phyloP scores from a whole-genome alignment of 2,329 filamentous ascomycete genomes.

The Trichoderma cornu-damae region DNA sequence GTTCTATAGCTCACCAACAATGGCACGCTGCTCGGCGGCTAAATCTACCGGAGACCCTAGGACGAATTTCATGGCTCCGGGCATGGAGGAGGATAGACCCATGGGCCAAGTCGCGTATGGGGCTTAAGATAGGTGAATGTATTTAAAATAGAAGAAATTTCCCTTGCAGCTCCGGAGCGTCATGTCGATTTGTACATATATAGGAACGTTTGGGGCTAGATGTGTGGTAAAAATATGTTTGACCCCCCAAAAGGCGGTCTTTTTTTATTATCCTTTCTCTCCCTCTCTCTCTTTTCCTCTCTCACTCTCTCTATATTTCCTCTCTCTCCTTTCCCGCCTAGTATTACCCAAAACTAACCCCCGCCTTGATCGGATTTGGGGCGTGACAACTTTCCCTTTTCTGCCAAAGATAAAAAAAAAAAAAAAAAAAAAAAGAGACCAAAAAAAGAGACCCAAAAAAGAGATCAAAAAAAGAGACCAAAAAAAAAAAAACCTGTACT shows the following conservation, averaged over 20 bases:
- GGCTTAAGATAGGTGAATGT: conserved; percentile 35
- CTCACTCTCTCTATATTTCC: background rate
- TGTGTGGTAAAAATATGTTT: conserved; percentile 28
- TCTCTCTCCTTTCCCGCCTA: too few relatives aligned
- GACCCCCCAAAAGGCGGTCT: conserved; percentile 7
- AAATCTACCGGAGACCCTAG: conserved; percentile 77
- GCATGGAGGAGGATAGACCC: conserved; percentile 58
- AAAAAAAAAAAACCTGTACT: too few relatives aligned
- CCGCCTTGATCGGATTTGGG: too few relatives aligned
- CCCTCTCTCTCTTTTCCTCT: background rate
- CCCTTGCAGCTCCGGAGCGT: conserved; percentile 28
- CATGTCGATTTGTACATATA: conserved; percentile 39
- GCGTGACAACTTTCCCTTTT: too few relatives aligned
- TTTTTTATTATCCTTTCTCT: too few relatives aligned
- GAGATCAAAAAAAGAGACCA: too few relatives aligned
- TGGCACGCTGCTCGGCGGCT: conserved; percentile 93
- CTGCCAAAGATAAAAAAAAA: too few relatives aligned
- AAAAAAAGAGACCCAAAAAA: too few relatives aligned
- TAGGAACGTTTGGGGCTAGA: conserved; percentile 29
- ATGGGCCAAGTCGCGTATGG: conserved; percentile 59
- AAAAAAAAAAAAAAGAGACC: too few relatives aligned
- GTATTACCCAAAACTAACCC: background rate
- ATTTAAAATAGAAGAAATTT: conserved; percentile 35
- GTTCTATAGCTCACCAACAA: conserved; percentile 80
- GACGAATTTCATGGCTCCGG: conserved; percentile 74